These are phyloP conservation scores for Pythium brassicae DNA, from an alignment of 352 stramenopile genomes.

Conservation along the genomic window DNA sequence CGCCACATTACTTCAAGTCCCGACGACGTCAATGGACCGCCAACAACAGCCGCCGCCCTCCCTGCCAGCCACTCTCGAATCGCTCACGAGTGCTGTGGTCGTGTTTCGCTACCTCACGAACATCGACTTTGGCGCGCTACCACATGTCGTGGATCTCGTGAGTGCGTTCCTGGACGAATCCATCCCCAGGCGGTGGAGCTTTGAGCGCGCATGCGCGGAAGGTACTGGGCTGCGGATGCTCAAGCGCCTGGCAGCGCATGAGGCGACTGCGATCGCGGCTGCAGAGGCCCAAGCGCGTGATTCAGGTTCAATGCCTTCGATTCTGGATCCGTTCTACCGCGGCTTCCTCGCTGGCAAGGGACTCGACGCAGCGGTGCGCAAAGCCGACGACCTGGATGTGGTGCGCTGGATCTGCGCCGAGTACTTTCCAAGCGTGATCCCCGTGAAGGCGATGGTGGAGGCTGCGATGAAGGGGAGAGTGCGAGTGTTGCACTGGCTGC, in stretches of 20 bases:
- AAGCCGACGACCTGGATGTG: background rate
- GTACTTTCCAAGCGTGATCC: background rate
- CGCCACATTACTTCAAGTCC: no score
- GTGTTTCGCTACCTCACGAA: no score
- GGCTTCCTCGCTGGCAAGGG: background rate
- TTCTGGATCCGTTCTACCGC: background rate
- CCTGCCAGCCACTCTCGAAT: no score
- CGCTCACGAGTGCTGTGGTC: no score
- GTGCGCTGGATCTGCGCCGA: constrained; percentile 1
- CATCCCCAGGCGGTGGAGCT: no score
- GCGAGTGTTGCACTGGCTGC: background rate
- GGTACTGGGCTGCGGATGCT: no score
- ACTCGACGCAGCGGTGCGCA: background rate
- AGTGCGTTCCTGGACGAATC: no score
- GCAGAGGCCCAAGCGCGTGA: constrained; percentile 40
- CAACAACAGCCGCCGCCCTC: no score
- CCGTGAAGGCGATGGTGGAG: background rate
- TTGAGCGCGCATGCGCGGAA: no score
- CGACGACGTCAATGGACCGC: no score
- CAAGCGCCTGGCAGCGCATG: background rate
- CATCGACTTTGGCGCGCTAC: no score
- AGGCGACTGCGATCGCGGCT: constrained; percentile 17
- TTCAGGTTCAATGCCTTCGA: background rate
- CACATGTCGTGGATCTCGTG: no score
- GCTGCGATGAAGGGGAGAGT: background rate